Evolutionary conservation across 495 filamentous ascomycete genomes (phyloP).

Genomic region (Penicillium silybi): DNA sequence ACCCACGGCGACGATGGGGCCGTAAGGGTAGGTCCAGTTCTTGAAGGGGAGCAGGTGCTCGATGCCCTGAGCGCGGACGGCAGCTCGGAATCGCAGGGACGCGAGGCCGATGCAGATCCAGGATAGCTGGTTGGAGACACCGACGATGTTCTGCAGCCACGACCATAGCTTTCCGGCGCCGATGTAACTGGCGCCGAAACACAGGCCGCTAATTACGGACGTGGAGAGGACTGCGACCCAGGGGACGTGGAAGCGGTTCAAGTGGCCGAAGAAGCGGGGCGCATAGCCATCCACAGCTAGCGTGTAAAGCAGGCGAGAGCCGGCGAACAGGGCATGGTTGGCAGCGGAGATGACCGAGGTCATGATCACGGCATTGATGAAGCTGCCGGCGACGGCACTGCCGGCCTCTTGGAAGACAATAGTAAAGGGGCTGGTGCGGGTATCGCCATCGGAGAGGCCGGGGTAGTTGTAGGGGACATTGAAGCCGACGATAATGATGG

Average conservation of each 20-base stretch:
- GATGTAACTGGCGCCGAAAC: slow-evolving; percentile 59
- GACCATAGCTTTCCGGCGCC: slow-evolving; percentile 56
- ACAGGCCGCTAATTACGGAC: slow-evolving; percentile 51
- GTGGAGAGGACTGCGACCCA: slow-evolving; percentile 58
- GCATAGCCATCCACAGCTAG: slow-evolving; percentile 46
- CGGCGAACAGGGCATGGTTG: slow-evolving; percentile 54
- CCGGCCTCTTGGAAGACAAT: slow-evolving; percentile 50
- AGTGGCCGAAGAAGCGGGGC: slow-evolving; percentile 41
- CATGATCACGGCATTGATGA: slow-evolving; percentile 56
- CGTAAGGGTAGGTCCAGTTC: slow-evolving; percentile 59
- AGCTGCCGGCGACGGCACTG: slow-evolving; percentile 45
- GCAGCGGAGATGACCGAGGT: slow-evolving; percentile 51
- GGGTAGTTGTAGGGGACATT: slow-evolving; percentile 53
- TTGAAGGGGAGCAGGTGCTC: slow-evolving; percentile 57
- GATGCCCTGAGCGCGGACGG: slow-evolving; percentile 48
- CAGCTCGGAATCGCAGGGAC: slow-evolving; percentile 56
- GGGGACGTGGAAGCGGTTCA: slow-evolving; percentile 55
- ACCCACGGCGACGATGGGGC: slow-evolving; percentile 47
- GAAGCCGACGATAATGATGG: slow-evolving; percentile 46
- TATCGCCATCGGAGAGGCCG: slow-evolving; percentile 34
- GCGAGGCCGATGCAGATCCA: slow-evolving; percentile 58
- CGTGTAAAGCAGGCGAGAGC: slow-evolving; percentile 48
- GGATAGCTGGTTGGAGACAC: slow-evolving; percentile 60
- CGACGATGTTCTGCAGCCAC: slow-evolving; percentile 59
- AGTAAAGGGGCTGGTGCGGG: slow-evolving; percentile 49